phyloP scores from a whole-genome alignment of 805 yeast genomes.

The Wickerhamomyces mucosus region DNA sequence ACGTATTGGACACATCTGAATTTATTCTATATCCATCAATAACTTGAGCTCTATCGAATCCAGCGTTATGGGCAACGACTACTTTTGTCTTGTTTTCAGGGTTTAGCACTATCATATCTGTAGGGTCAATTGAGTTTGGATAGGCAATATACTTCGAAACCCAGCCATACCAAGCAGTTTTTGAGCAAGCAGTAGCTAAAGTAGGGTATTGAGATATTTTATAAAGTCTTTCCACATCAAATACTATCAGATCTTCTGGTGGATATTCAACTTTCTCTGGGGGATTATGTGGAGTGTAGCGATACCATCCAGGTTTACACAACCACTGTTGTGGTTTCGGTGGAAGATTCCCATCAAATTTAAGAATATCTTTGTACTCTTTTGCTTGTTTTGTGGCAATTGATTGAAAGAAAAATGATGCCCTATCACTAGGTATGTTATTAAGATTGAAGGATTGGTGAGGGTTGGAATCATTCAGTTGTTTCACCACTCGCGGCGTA shows the following conservation, averaged over 20 bases:
- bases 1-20: constrained; percentile 44
- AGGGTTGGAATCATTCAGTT: too few species aligned
- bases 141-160: constrained; percentile 69
- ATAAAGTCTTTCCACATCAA: constrained; percentile 7
- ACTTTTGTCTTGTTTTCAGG: constrained; percentile 35
- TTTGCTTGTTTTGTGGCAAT: background rate
- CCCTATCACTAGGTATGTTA: background rate
- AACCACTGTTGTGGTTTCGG: constrained; percentile 3
- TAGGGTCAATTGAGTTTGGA: constrained; percentile 25
- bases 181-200: constrained; percentile 69
- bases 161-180: constrained; percentile 86
- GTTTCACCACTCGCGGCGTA: too few species aligned
- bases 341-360: constrained; percentile 1
- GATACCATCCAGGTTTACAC: constrained; percentile 5
- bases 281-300: constrained; percentile 1
- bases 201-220: constrained; percentile 39
- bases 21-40: constrained; percentile 63
- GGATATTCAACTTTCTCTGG: constrained; percentile 4
- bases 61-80: constrained; percentile 77
- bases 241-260: constrained; percentile 3
- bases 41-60: constrained; percentile 77
- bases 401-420: background rate
- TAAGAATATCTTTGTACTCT: background rate
- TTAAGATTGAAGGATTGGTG: background rate
- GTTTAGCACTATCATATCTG: constrained; percentile 68